phyloP scores from a whole-genome alignment of 2,329 filamentous ascomycete species.

The Pestalotiopsis sp. region DNA sequence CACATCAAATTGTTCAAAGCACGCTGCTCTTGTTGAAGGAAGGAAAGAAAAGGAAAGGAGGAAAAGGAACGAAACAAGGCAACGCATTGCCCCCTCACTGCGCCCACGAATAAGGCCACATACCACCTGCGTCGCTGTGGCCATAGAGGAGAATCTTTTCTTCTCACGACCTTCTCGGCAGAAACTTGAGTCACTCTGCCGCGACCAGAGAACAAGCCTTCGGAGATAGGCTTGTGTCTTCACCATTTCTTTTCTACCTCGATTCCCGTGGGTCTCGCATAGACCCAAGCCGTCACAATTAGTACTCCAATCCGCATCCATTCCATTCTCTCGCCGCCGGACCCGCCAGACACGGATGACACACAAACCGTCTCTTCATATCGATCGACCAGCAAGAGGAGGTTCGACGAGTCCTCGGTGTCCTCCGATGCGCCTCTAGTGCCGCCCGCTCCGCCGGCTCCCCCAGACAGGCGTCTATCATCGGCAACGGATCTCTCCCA shows the following conservation, averaged over 20 bases:
- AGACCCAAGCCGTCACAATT: slow-evolving; percentile 52
- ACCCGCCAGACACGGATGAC: slow-evolving; percentile 44
- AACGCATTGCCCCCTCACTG: neutral
- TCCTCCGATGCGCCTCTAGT: slow-evolving; percentile 31
- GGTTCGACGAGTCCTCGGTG: slow-evolving; percentile 38
- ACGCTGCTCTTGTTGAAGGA: neutral
- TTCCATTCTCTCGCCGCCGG: slow-evolving; percentile 52
- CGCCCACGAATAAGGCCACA: neutral
- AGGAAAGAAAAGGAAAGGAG: neutral
- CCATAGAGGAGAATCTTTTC: neutral
- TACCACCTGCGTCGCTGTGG: neutral
- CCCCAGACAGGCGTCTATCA: slow-evolving; percentile 28
- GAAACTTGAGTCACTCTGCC: neutral
- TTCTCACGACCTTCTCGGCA: neutral
- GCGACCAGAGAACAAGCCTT: slow-evolving; percentile 4
- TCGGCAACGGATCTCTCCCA: slow-evolving; percentile 26
- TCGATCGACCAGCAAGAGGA: slow-evolving; percentile 39
- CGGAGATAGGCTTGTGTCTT: neutral
- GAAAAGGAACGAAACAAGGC: neutral
- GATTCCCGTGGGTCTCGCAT: slow-evolving; percentile 35
- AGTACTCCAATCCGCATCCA: slow-evolving; percentile 53
- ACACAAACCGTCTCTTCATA: slow-evolving; percentile 32
- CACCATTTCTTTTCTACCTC: slow-evolving; percentile 19
- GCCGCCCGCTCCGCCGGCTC: slow-evolving; percentile 28
- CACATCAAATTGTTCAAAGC: neutral